Evolutionary conservation across 345 rosid species (phyloP).

Genomic region (Citrus reticulata): DNA sequence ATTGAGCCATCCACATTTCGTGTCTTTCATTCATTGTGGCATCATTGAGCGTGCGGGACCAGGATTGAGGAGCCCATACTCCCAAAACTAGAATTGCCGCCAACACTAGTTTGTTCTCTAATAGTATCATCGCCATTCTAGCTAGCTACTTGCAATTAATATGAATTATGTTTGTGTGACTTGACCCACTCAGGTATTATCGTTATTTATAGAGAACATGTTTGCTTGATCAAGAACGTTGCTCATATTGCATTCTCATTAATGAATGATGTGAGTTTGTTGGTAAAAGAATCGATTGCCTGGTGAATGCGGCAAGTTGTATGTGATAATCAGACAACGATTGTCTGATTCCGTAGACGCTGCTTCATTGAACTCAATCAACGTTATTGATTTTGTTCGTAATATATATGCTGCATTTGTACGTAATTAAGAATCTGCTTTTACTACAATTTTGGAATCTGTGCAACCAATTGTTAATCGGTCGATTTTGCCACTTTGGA

Average conservation of each 20-base stretch:
- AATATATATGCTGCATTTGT: not conserved
- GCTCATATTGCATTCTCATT: not conserved
- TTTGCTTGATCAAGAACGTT: not conserved
- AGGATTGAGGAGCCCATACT: conserved; percentile 12
- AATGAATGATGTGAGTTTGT: not conserved
- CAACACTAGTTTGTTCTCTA: not conserved
- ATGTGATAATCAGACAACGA: not conserved
- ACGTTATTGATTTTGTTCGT: not conserved
- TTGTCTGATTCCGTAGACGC: not conserved
- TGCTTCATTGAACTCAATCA: not conserved
- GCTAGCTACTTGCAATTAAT: not conserved
- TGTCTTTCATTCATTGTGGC: conserved; percentile 22
- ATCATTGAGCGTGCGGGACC: conserved; percentile 21
- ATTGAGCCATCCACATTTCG: conserved; percentile 32
- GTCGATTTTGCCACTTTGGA: not conserved
- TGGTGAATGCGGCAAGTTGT: conserved; percentile 5
- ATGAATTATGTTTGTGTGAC: not conserved
- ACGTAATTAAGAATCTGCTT: not conserved
- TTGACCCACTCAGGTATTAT: not conserved
- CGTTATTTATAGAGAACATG: not conserved
- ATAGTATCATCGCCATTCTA: not conserved
- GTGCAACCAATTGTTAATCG: not conserved
- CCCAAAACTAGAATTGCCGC: conserved; percentile 3
- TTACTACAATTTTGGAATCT: conserved; percentile 4
- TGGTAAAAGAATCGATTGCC: not conserved